A percentile compares a stretch with the other conserved stretches of the same genome.
These are phyloP conservation scores for Psophocarpus tetragonolobus DNA, from an alignment of 306 rosid genomes.

Conservation along the genomic window DNA sequence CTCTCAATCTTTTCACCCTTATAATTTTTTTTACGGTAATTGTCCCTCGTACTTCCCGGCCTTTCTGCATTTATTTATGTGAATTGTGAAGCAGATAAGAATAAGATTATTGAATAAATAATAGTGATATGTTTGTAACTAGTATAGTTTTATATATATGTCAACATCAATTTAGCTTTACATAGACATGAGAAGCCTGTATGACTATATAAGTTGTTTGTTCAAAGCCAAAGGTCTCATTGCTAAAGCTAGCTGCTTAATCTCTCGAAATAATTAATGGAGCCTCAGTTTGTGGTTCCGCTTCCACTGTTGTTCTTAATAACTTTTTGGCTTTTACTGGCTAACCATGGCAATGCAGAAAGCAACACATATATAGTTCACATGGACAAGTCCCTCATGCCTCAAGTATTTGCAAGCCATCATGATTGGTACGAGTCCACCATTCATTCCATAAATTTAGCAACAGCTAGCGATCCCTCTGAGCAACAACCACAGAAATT, in stretches of 20 bases:
- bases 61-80: neutral
- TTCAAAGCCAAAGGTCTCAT: constrained; percentile 14
- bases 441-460: constrained; percentile 22
- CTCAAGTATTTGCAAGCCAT: constrained; percentile 37
- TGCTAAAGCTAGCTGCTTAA: neutral
- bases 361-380: constrained; percentile 44
- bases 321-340: constrained; percentile 7
- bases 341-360: constrained; percentile 18
- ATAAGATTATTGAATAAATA: neutral
- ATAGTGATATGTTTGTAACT: neutral
- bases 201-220: constrained; percentile 24
- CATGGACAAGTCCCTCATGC: constrained; percentile 47
- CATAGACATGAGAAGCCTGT: constrained; percentile 6
- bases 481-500: constrained; percentile 4
- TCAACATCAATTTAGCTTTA: neutral
- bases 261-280: constrained; percentile 19
- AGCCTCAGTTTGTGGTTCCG: neutral
- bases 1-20: neutral
- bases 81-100: neutral
- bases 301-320: constrained; percentile 30
- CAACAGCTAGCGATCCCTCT: neutral
- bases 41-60: neutral
- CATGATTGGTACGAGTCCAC: constrained; percentile 39
- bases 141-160: neutral
- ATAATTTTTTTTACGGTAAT: neutral